Evolutionary conservation across 192 early-diverging fungal species (phyloP).

Genomic region (Tieghemiomyces parasiticus): DNA sequence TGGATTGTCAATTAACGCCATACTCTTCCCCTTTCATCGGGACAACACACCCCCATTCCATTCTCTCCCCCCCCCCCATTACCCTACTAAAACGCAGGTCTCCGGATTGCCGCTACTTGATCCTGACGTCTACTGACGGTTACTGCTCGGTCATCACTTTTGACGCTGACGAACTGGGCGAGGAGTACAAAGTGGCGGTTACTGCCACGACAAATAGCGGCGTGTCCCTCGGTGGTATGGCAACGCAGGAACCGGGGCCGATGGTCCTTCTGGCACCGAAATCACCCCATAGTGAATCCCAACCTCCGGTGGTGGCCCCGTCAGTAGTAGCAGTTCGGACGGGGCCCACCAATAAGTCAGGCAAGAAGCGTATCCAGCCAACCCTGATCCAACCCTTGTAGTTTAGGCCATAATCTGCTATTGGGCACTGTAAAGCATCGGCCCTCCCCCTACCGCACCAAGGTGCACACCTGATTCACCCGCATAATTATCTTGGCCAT

Average conservation of each 20-base stretch:
- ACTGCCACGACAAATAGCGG: background rate
- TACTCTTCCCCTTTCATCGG: too few species aligned
- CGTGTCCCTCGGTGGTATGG: background rate
- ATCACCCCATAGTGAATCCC: background rate
- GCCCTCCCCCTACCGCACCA: background rate
- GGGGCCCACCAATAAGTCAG: background rate
- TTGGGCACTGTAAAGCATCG: background rate
- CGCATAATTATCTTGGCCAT: background rate
- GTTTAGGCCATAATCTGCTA: background rate
- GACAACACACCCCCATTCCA: too few species aligned
- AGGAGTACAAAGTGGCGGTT: background rate
- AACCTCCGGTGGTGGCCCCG: background rate
- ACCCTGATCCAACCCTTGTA: background rate
- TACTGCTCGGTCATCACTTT: slow-evolving; percentile 3
- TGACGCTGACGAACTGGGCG: background rate
- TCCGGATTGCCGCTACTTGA: background rate
- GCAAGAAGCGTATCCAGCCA: slow-evolving; percentile 9
- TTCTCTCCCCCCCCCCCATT: too few species aligned
- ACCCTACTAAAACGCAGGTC: too few species aligned
- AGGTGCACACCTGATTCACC: background rate
- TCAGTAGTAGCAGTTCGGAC: background rate
- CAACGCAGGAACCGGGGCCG: background rate
- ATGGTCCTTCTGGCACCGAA: background rate
- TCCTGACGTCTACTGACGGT: slow-evolving; percentile 9
- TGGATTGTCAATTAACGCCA: too few species aligned